Base-by-base conservation (phyloP, 108 stramenopile genomes). In the Parmales sp. region DNA sequence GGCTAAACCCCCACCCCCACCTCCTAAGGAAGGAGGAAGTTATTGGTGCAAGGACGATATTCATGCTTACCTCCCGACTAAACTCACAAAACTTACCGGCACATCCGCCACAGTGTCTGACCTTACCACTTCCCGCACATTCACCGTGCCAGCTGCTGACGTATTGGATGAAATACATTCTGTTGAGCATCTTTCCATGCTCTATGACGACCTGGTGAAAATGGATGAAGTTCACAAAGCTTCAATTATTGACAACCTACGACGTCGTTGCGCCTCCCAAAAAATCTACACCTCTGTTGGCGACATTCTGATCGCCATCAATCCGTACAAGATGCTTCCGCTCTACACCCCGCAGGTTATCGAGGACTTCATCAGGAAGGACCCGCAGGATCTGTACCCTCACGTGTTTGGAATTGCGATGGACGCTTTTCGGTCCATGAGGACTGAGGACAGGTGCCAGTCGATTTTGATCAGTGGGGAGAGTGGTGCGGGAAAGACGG, bases 321-420 rank as follows among this genome's bases (percentile, higher is more conserved):
- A 96, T 76, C 95, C 97, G 28, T 98, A 90, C 87, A 91, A 93
- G 79, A 69, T 69, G 34, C 91, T 94, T 82, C 85, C 82, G 23
- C 63, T 95, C 37, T 95, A 95, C 66, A 72, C 73, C 7, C 64
- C 75, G 16, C 80, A 77, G 22, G 81, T 78, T 26, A 92, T 93
- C 83, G 86, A 88, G 38, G 50, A 72, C 39, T 95, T 19, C 49
- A 38, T 20, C 45, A 45, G 39, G 23, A n/a, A 0, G 78, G 37
- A 72, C 49, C 49, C 49, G 13, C 20, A 22, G 13, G 38, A 36
- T 8, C 67, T 90, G 26, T 89, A 94, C 8, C 97, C 97, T 2
- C 97, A 98, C 80, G 92, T 95, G 2, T 98, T 94, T 71, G 87
- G 82, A 39, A 82, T 95, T 63, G 97, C 94, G 8, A 85, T 92